These are phyloP conservation scores for Alternaria hordeiaustralica DNA, from an alignment of 2,329 filamentous ascomycete species.

Conservation along the genomic window DNA sequence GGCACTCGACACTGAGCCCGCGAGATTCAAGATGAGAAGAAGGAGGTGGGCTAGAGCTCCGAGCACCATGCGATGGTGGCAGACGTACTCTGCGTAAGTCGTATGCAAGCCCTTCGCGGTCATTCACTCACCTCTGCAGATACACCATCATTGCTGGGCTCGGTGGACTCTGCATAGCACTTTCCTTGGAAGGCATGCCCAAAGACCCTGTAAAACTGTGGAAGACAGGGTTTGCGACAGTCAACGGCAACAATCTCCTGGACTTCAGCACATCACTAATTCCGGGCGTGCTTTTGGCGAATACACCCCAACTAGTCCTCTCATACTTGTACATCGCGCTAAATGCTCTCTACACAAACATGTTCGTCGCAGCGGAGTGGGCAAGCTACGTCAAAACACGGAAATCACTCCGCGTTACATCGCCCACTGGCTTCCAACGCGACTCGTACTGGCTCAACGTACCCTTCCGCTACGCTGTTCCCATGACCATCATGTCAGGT, in stretches of 20 bases:
- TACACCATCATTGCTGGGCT: background rate
- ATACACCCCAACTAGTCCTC: slow-evolving; percentile 56
- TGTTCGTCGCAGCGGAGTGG: slow-evolving; percentile 58
- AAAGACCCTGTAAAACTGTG: slow-evolving; percentile 8
- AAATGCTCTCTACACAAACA: slow-evolving; percentile 56
- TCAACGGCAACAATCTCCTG: slow-evolving; percentile 20
- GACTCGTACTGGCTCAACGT: slow-evolving; percentile 52
- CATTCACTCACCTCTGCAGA: background rate
- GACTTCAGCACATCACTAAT: slow-evolving; percentile 2
- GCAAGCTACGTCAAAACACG: slow-evolving; percentile 43
- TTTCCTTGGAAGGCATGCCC: slow-evolving; percentile 12
- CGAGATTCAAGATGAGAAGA: background rate
- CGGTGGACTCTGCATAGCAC: background rate
- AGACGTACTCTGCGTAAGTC: background rate
- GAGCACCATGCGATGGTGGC: background rate
- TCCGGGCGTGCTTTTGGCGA: slow-evolving; percentile 49
- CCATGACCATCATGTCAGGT: slow-evolving; percentile 41
- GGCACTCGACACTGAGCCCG: background rate
- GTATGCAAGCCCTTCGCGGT: background rate
- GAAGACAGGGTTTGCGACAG: slow-evolving; percentile 17
- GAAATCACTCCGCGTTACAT: slow-evolving; percentile 50
- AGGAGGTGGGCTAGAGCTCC: background rate
- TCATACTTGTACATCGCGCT: slow-evolving; percentile 56
- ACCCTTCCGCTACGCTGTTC: slow-evolving; percentile 49
- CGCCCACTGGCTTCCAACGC: slow-evolving; percentile 46